Percentiles rank a stretch among this genome's conserved stretches.
These are phyloP conservation scores for Trichoderma sp. DNA, from an alignment of 2,329 filamentous ascomycete species.

Conservation along the genomic window DNA sequence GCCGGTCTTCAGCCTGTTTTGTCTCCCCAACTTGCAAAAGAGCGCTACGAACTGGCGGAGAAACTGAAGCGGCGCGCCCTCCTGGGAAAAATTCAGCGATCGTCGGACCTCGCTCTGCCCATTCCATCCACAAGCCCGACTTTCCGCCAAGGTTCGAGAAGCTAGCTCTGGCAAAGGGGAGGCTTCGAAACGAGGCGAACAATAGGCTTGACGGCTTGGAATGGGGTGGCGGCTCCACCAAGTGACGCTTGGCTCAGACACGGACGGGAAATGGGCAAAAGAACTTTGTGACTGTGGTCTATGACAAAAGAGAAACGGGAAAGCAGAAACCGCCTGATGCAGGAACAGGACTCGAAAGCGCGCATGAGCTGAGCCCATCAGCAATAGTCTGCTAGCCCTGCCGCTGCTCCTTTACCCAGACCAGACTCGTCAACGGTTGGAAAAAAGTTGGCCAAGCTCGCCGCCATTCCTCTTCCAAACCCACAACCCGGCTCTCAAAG, in stretches of 20 bases:
- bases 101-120: not conserved
- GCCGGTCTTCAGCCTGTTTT: constrained; percentile 1
- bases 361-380: constrained; percentile 13
- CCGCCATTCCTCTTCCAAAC: not conserved
- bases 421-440: not conserved
- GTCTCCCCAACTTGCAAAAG: not conserved
- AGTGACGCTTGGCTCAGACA: constrained; percentile 7
- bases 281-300: not conserved
- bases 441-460: not conserved
- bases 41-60: not conserved
- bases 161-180: not conserved
- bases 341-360: constrained; percentile 1
- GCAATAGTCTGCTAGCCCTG: not conserved
- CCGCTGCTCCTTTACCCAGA: not conserved
- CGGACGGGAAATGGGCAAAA: constrained; percentile 6
- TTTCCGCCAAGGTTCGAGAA: constrained; percentile 13
- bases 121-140: not conserved
- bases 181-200: not conserved
- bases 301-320: not conserved
- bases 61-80: not conserved
- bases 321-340: not conserved
- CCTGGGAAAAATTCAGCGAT: not conserved
- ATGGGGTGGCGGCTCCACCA: constrained; percentile 3
- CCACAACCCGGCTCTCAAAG: not conserved
- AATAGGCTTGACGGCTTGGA: constrained; percentile 13